Base-by-base conservation (phyloP, 2,329 filamentous ascomycete genomes). In the Fusarium aywerte region DNA sequence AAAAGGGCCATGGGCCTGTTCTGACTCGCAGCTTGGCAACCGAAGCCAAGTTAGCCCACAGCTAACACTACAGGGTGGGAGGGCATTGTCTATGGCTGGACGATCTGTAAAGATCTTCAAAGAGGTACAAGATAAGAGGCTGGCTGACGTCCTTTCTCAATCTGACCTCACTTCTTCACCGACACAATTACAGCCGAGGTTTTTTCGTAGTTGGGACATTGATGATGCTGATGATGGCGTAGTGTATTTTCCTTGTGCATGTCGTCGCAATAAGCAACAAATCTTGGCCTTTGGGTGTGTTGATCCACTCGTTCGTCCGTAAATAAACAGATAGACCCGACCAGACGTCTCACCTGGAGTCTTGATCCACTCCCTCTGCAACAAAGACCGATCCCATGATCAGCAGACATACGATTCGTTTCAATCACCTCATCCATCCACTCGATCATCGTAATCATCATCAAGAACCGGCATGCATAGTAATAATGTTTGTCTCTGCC, bases 351-450 rank as follows among this genome's bases (percentile, higher is more conserved):
- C 65, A 62, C 38, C 42, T 42, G 15, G 32, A 35, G 29, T 50
- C 49, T 42, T 55, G 47, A 47, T 44, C 58, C 66, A 62, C 65
- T 42, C 39, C 31, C 48, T 54, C 54, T 54, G 32, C 15, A 64
- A 36, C 58, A 20, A 64, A 60, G 36, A 31, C 48, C 32, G 62
- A 68, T 62, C 62, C 55, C 67, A 69, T 69, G 67, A 69, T 69
- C 58, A 61, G 57, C 54, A 65, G 42, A 68, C 51, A 48, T 63
- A 60, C 25, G 42, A 68, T 27, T 31, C 40, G 40, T 27, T 43
- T 44, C 25, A 44, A 11, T 29, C 25, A 44, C 27, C 51, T 36
- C 16, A 40, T 54, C 25, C 16, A 40, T 54, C 25, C 33, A 33
- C 38, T 55, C 45, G 31, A 60, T 65, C 43, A 62, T 50, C 42